Evolutionary conservation across 202 grass and related monocot species (phyloP).

Genomic region (Setaria italica): DNA sequence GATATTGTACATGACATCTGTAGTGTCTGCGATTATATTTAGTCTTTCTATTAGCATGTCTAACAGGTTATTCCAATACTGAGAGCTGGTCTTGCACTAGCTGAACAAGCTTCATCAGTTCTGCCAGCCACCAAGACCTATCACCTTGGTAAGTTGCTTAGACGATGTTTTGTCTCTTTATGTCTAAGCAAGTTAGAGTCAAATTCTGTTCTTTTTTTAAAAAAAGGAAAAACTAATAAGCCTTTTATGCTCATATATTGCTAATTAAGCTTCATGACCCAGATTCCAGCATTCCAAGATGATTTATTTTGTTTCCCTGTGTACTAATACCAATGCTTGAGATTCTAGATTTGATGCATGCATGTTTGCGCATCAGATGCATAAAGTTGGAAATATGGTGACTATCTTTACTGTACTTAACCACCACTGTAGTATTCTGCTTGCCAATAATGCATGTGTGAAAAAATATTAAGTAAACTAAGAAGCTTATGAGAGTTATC

Average conservation of each 20-base stretch:
- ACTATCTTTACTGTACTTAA: constrained; percentile 22
- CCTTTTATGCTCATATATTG: not conserved
- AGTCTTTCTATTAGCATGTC: constrained; percentile 48
- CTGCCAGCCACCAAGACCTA: constrained; percentile 92
- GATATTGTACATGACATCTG: constrained; percentile 27
- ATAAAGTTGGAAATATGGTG: constrained; percentile 16
- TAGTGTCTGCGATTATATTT: constrained; percentile 43
- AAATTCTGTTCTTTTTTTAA: not conserved
- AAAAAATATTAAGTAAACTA: constrained; percentile 25
- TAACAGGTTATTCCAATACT: constrained; percentile 95
- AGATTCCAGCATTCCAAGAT: constrained; percentile 11
- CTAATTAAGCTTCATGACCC: constrained; percentile 16
- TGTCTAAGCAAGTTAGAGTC: constrained; percentile 1
- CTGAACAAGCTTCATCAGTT: constrained; percentile 79
- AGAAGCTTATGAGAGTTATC: not conserved
- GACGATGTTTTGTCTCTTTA: not conserved
- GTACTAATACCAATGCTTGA: constrained; percentile 1
- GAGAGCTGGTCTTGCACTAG: constrained; percentile 92
- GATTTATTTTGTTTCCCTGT: constrained; percentile 19
- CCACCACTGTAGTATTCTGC: constrained; percentile 35
- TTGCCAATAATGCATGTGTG: constrained; percentile 7
- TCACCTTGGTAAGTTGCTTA: constrained; percentile 77
- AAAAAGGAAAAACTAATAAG: not conserved
- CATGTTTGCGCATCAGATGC: constrained; percentile 3
- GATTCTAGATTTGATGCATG: constrained; percentile 8